Evolutionary conservation across 768 basidiomycete species (phyloP).

Genomic region (Lactarius hengduanensis): DNA sequence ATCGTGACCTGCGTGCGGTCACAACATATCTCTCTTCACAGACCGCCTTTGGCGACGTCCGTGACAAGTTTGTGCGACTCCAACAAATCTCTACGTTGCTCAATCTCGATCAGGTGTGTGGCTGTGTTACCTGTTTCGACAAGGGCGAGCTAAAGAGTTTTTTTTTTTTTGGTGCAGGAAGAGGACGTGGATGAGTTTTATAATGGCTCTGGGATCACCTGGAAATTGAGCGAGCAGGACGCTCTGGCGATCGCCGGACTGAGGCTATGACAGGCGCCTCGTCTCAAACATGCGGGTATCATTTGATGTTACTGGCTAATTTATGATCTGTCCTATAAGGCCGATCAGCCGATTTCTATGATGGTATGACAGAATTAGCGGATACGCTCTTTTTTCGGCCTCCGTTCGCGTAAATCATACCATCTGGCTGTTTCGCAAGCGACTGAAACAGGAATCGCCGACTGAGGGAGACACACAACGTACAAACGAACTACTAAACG

Average conservation of each 20-base stretch:
- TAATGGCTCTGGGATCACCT: slow-evolving; percentile 86
- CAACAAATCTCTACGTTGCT: slow-evolving; percentile 92
- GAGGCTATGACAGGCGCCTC: slow-evolving; percentile 9
- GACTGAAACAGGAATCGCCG: neutral
- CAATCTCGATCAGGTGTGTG: slow-evolving; percentile 76
- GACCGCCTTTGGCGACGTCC: slow-evolving; percentile 82
- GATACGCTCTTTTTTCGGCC: neutral
- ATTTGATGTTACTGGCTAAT: neutral
- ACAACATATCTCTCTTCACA: slow-evolving; percentile 83
- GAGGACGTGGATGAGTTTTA: slow-evolving; percentile 96
- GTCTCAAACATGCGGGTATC: too few relatives aligned
- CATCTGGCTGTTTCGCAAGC: neutral
- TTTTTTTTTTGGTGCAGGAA: slow-evolving; percentile 51
- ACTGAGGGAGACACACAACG: too few relatives aligned
- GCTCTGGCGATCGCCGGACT: slow-evolving; percentile 67
- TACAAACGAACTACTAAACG: too few relatives aligned
- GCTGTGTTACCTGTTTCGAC: slow-evolving; percentile 7
- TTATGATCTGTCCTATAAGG: neutral
- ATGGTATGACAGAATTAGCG: neutral
- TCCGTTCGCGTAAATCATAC: neutral
- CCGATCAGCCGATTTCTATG: neutral
- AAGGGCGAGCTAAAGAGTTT: slow-evolving; percentile 16
- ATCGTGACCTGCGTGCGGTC: slow-evolving; percentile 85
- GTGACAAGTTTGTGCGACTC: slow-evolving; percentile 88
- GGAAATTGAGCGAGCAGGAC: slow-evolving; percentile 78